Conservation (phyloP, 805 yeast species). For the Candida fluviatilis region DNA sequence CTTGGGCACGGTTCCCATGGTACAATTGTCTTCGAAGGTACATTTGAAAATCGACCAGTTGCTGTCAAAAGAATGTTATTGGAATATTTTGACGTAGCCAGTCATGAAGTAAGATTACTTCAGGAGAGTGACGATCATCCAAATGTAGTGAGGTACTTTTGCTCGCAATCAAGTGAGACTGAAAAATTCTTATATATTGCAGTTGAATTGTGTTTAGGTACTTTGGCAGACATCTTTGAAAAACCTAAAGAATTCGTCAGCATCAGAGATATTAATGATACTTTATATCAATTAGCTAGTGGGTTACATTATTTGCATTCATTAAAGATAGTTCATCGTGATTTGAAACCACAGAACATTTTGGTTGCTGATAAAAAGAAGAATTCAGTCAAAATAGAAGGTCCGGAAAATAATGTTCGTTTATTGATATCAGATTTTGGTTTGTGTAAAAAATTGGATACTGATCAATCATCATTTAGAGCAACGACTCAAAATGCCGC, state of each 20-base stretch:
- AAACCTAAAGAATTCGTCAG: conserved; percentile 40
- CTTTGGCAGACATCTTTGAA: conserved; percentile 81
- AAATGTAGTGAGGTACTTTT: conserved; percentile 87
- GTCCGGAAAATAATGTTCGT: conserved; percentile 36
- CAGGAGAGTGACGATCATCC: conserved; percentile 97
- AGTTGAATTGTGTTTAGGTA: conserved; percentile 82
- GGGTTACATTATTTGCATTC: conserved; percentile 88
- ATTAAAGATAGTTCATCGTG: conserved; percentile 89
- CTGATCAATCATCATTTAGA: conserved; percentile 88
- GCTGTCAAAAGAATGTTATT: conserved; percentile 93
- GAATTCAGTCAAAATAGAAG: conserved; percentile 10
- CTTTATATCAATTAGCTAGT: conserved; percentile 66
- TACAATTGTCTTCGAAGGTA: conserved; percentile 87
- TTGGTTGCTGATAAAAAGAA: conserved; percentile 70
- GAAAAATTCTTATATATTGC: conserved; percentile 91
- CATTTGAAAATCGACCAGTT: conserved; percentile 88
- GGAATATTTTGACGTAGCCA: conserved; percentile 91
- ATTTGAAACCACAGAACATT: conserved; percentile 91
- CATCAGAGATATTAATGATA: conserved; percentile 8
- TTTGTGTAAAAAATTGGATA: conserved; percentile 84
- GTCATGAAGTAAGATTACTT: conserved; percentile 79
- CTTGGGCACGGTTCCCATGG: conserved; percentile 97
- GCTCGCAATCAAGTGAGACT: conserved; percentile 72
- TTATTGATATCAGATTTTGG: conserved; percentile 94
- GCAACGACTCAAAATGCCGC: conserved; percentile 93